Base-by-base conservation (phyloP, 768 basidiomycete species). In the Inosperma sp. region DNA sequence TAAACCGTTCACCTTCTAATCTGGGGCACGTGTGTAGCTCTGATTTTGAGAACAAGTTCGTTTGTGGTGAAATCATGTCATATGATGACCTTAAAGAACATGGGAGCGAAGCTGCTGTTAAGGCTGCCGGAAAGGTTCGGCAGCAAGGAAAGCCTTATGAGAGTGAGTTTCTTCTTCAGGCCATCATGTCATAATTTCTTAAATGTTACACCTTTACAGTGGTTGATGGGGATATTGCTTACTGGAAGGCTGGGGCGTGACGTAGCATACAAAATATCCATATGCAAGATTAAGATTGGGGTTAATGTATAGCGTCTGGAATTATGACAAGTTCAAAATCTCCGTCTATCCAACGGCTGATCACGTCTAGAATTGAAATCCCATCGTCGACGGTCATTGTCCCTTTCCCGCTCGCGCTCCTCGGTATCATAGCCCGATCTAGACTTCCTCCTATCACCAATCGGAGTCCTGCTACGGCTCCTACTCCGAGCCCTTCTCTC, bases 81-180 rank as follows among this genome's bases (percentile, higher is more conserved):
- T 96, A 84, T 61, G 82, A 84, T 0, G 96, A 97, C 68, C 74
- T 99, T 53, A 86, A 86, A 62, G 93, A 96, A 68, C 75, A 93
- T 59, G 94, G 93, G 9, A 87, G 86, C 54, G 96, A 99, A 73
- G 56, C 80, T 6, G 83, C 88, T 14, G 94, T 96, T 62, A 98
- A 98, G 71, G 91, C 93, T 19, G 90, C 88, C 14, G 95, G 95
- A 26, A 96, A 94, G 72, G 78, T 93, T 49, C 76, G 91, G 64
- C 95, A 98, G 64, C 93, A 96, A 67, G 95, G 95, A 56, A 97
- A 97, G 68, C 88, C 93, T 3, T 99, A 94, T 65, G 93, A 95
- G 70, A 92, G 89, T 91, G 55, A 59, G 88, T 76, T 16, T 17
- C 31, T 19, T 26, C 12, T 33, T 25, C 26, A 6, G 19, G 19